A percentile compares a stretch with the other conserved stretches of the same genome.
Conservation (phyloP, 2,329 filamentous ascomycete genomes). For the Sclerotinia borealis region DNA sequence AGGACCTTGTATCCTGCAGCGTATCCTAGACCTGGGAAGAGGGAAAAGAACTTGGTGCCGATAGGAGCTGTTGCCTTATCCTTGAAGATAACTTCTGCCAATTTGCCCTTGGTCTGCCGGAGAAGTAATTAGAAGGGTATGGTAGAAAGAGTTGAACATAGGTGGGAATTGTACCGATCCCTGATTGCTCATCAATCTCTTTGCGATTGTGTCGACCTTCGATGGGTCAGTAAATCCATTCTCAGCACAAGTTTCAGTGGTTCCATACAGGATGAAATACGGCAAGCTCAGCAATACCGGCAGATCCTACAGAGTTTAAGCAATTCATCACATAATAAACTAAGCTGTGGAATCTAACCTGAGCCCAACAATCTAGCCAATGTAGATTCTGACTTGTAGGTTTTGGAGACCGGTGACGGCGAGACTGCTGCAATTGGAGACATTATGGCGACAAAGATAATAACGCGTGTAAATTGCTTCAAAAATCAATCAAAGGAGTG, state of each 20-base stretch:
- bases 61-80: slow-evolving; percentile 69
- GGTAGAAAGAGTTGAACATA: neutral
- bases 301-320: slow-evolving; percentile 57
- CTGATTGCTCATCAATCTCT: slow-evolving; percentile 98
- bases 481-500: slow-evolving; percentile 12
- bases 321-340: neutral
- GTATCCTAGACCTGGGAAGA: slow-evolving; percentile 96
- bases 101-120: slow-evolving; percentile 41
- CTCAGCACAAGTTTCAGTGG: slow-evolving; percentile 8
- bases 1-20: slow-evolving; percentile 96
- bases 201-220: slow-evolving; percentile 94
- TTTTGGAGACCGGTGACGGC: slow-evolving; percentile 36
- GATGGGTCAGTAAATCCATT: slow-evolving; percentile 28
- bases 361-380: slow-evolving; percentile 84
- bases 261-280: slow-evolving; percentile 78
- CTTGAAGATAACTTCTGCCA: slow-evolving; percentile 93
- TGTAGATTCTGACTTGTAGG: slow-evolving; percentile 80
- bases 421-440: slow-evolving; percentile 35
- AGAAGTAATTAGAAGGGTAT: slow-evolving; percentile 22
- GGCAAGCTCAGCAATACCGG: slow-evolving; percentile 86
- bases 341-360: slow-evolving; percentile 48
- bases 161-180: slow-evolving; percentile 48
- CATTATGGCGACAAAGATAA: slow-evolving; percentile 14
- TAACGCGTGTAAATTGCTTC: neutral
- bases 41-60: slow-evolving; percentile 78